Percentiles rank a stretch among this genome's conserved stretches.
These are phyloP conservation scores for Saprolegnia diclina DNA, from an alignment of 352 stramenopile genomes.

Conservation along the genomic window DNA sequence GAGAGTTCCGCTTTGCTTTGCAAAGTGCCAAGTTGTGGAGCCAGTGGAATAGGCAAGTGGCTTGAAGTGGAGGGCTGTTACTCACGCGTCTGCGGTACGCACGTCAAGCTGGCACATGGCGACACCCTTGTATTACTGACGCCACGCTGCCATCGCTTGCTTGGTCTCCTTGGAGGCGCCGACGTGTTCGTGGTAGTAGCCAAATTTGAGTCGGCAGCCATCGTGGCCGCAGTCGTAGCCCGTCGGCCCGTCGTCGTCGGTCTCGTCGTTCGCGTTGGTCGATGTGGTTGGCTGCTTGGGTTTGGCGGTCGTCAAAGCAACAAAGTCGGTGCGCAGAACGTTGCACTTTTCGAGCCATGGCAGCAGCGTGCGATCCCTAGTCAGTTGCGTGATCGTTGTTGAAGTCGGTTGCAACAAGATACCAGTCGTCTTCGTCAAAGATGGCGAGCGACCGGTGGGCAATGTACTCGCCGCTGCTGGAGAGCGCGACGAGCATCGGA, in stretches of 20 bases:
- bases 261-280: not conserved
- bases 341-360: constrained; percentile 24
- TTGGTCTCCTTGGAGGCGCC: constrained; percentile 17
- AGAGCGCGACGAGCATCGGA: constrained; percentile 3
- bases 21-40: too few relatives aligned
- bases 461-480: constrained; percentile 9
- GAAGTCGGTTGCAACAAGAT: not conserved
- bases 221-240: constrained; percentile 25
- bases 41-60: too few relatives aligned
- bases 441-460: constrained; percentile 1
- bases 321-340: constrained; percentile 9
- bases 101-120: not conserved
- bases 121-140: constrained; percentile 5
- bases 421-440: constrained; percentile 20
- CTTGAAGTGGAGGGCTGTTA: too few relatives aligned
- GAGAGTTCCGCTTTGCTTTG: too few relatives aligned
- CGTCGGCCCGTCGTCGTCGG: not conserved
- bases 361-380: constrained; percentile 13
- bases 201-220: constrained; percentile 14
- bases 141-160: constrained; percentile 16
- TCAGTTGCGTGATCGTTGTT: not conserved
- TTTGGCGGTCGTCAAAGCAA: not conserved
- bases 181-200: constrained; percentile 28
- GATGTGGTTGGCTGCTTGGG: not conserved
- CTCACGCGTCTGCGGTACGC: too few relatives aligned